Evolutionary conservation across 805 yeast species (phyloP).

Genomic region (Schizosaccharomyces lindneri): DNA sequence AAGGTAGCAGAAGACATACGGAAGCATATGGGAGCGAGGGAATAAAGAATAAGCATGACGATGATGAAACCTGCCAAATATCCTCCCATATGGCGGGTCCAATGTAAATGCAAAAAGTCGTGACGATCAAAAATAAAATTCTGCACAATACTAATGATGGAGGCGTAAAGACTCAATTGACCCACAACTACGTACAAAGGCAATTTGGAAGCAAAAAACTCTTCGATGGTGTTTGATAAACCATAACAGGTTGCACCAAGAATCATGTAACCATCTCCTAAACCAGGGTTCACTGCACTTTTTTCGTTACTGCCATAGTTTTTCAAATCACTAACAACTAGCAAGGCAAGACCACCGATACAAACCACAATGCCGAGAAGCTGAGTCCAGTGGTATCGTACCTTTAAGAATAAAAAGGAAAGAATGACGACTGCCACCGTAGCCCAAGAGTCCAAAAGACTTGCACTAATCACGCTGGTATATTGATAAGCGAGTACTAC

Average conservation of each 20-base stretch:
- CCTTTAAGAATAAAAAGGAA: constrained; percentile 19
- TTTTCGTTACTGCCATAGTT: constrained; percentile 17
- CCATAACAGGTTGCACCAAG: constrained; percentile 23
- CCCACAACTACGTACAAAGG: constrained; percentile 22
- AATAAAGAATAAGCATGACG: constrained; percentile 18
- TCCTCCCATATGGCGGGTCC: constrained; percentile 19
- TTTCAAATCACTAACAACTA: constrained; percentile 18
- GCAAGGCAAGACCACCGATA: constrained; percentile 20
- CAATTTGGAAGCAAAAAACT: constrained; percentile 20
- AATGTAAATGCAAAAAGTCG: constrained; percentile 15
- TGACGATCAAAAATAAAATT: constrained; percentile 20
- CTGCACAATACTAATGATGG: constrained; percentile 21
- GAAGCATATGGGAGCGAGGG: constrained; percentile 20
- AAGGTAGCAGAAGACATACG: constrained; percentile 24
- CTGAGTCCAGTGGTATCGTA: constrained; percentile 23
- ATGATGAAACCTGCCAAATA: constrained; percentile 21
- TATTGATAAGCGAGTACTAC: constrained; percentile 21
- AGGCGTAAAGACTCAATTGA: constrained; percentile 20
- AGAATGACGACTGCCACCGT: constrained; percentile 21
- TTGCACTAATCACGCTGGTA: constrained; percentile 21
- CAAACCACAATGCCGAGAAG: constrained; percentile 18
- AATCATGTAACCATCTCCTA: constrained; percentile 21
- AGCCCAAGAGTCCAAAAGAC: constrained; percentile 21
- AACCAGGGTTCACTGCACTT: constrained; percentile 17
- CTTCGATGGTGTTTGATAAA: constrained; percentile 21